These are phyloP conservation scores for Falciphora oryzae DNA, from an alignment of 2,329 filamentous ascomycete species.

Conservation along the genomic window DNA sequence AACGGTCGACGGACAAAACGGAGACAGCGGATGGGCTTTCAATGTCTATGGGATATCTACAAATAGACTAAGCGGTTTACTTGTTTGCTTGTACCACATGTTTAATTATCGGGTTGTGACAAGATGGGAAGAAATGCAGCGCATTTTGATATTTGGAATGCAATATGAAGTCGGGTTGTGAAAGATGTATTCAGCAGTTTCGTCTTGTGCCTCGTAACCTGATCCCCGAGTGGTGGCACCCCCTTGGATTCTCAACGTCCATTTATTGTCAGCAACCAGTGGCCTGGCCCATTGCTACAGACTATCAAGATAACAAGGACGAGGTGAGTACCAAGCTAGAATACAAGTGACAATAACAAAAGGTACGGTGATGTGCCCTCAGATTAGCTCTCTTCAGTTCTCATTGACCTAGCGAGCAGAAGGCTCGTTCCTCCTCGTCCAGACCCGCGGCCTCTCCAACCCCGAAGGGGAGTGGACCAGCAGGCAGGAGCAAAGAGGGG, in stretches of 20 bases:
- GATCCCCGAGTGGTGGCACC: background rate
- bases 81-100: background rate
- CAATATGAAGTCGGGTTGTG: background rate
- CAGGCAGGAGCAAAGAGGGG: background rate
- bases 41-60: background rate
- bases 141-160: too few relatives aligned
- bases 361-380: constrained; percentile 23
- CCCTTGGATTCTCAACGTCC: too few relatives aligned
- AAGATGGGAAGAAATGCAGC: too few relatives aligned
- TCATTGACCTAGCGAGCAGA: constrained; percentile 29
- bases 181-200: background rate
- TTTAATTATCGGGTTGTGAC: background rate
- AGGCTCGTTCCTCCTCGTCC: constrained; percentile 4
- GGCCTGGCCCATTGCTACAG: too few relatives aligned
- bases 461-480: constrained; percentile 13
- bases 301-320: too few relatives aligned
- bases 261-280: too few relatives aligned
- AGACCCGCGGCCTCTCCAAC: constrained; percentile 7
- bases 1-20: background rate
- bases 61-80: background rate
- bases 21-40: background rate
- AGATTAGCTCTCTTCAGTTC: constrained; percentile 38
- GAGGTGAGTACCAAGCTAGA: too few relatives aligned
- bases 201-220: background rate
- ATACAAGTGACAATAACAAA: background rate